phyloP scores from a whole-genome alignment of 75 land plant genomes.

The Picea glauca region DNA sequence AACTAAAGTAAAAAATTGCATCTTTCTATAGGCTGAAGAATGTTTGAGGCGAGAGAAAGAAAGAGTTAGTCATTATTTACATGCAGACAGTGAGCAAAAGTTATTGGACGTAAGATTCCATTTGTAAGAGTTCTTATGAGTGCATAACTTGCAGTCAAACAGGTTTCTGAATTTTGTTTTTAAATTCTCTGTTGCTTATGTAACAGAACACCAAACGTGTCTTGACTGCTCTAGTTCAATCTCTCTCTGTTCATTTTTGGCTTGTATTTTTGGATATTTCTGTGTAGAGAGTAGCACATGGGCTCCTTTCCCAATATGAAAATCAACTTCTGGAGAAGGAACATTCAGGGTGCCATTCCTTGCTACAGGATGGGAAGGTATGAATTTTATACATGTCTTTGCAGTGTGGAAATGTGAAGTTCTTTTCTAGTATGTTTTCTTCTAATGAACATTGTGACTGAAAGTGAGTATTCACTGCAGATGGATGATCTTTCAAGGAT shows the following conservation, averaged over 20 bases:
- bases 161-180: neutral
- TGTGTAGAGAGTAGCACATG: slow-evolving; percentile 80
- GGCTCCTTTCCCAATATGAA: slow-evolving; percentile 68
- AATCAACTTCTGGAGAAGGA: slow-evolving; percentile 82
- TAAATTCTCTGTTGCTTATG: neutral
- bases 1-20: neutral
- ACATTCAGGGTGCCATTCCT: slow-evolving; percentile 83
- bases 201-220: neutral
- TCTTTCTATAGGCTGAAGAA: slow-evolving; percentile 65
- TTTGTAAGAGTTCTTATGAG: neutral
- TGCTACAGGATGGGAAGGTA: slow-evolving; percentile 89
- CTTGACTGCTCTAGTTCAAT: neutral
- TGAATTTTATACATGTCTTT: neutral
- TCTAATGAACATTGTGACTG: neutral
- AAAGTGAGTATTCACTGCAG: slow-evolving; percentile 22
- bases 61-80: slow-evolving; percentile 77
- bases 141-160: neutral
- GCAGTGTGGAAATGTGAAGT: neutral
- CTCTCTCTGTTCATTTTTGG: neutral
- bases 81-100: slow-evolving; percentile 72
- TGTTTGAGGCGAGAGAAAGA: slow-evolving; percentile 81
- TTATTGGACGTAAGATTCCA: slow-evolving; percentile 45
- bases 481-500: slow-evolving; percentile 88
- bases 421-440: neutral
- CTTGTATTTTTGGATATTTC: neutral